Evolutionary conservation across 2,329 filamentous ascomycete species (phyloP).

Genomic region (Aspergillus neoniger): DNA sequence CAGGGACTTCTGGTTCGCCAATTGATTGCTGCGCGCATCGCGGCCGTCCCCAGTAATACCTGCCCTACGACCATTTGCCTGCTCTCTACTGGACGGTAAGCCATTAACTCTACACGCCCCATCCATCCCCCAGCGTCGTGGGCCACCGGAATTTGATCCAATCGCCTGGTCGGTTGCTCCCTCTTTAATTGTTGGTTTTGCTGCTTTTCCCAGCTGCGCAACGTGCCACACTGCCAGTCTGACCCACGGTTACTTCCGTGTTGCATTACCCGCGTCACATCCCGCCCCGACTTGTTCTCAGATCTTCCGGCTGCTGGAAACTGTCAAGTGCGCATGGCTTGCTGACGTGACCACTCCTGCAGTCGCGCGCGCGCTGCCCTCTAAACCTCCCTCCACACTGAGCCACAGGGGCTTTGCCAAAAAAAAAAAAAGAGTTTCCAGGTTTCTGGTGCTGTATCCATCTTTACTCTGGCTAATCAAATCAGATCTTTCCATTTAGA

Average conservation of each 20-base stretch:
- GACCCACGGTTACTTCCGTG: constrained; percentile 37
- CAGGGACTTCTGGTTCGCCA: constrained; percentile 42
- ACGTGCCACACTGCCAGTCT: constrained; percentile 31
- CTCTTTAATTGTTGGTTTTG: constrained; percentile 14
- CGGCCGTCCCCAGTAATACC: constrained; percentile 31
- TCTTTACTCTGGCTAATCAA: constrained; percentile 13
- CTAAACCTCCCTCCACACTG: constrained; percentile 16
- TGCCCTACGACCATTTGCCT: constrained; percentile 10
- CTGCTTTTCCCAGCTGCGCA: constrained; percentile 26
- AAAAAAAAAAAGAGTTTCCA: constrained; percentile 11
- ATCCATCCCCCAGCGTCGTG: constrained; percentile 20
- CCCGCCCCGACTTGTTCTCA: constrained; percentile 18
- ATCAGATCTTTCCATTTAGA: constrained; percentile 12
- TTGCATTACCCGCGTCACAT: constrained; percentile 29
- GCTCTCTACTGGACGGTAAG: constrained; percentile 20
- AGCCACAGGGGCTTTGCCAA: constrained; percentile 7
- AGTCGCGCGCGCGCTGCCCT: constrained; percentile 16
- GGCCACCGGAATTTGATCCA: constrained; percentile 21
- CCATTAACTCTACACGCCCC: constrained; percentile 18
- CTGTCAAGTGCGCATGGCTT: constrained; percentile 20
- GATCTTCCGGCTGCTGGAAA: constrained; percentile 16
- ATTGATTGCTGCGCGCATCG: constrained; percentile 35
- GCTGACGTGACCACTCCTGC: constrained; percentile 30
- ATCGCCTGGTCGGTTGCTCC: constrained; percentile 13
- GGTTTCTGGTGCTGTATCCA: constrained; percentile 9